phyloP scores from a whole-genome alignment of 2,329 filamentous ascomycete species.

The Trichoderma asperellum region DNA sequence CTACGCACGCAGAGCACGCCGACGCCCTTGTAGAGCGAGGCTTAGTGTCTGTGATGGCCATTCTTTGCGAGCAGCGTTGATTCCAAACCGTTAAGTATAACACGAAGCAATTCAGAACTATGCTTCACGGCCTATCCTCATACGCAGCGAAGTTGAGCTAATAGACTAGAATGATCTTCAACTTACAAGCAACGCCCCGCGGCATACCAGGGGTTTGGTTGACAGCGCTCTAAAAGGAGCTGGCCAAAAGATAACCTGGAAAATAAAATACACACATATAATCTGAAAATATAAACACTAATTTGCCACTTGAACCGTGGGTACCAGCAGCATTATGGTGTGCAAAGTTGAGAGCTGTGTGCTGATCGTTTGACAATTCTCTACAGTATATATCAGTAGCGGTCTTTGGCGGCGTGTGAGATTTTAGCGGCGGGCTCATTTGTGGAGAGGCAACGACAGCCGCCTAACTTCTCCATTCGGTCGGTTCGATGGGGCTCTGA shows the following conservation, averaged over 20 bases:
- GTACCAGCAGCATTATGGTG: too few species aligned
- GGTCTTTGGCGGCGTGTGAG: slow-evolving; percentile 4
- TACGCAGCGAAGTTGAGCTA: slow-evolving; percentile 8
- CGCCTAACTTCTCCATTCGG: not conserved
- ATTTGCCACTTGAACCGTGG: too few species aligned
- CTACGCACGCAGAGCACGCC: too few species aligned
- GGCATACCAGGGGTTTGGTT: not conserved
- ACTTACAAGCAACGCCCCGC: not conserved
- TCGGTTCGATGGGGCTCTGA: not conserved
- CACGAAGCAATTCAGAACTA: slow-evolving; percentile 3
- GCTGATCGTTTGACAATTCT: too few species aligned
- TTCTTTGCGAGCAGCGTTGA: not conserved
- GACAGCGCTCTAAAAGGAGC: not conserved
- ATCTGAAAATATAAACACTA: too few species aligned
- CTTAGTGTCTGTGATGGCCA: not conserved
- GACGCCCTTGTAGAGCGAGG: not conserved
- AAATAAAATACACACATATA: too few species aligned
- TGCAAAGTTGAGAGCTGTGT: too few species aligned
- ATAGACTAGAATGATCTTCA: not conserved
- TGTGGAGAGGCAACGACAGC: not conserved
- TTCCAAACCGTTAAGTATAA: not conserved
- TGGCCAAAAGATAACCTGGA: not conserved
- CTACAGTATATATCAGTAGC: not conserved
- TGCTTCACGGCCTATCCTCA: not conserved
- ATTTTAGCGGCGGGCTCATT: slow-evolving; percentile 4